phyloP scores from a whole-genome alignment of 805 yeast species.

The Metschnikowia corniflorae region DNA sequence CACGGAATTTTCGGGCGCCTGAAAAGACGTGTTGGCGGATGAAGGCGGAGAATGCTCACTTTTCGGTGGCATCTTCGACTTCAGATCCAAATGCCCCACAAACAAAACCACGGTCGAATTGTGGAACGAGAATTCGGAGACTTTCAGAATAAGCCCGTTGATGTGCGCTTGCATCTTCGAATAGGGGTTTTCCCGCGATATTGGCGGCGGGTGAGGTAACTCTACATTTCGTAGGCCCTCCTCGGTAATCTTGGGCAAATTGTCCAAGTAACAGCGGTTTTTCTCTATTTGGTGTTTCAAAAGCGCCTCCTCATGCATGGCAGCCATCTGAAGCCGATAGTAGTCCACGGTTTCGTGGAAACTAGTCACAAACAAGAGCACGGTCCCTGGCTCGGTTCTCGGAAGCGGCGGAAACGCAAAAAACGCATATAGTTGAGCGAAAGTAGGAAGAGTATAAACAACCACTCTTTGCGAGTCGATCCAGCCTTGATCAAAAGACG shows the following conservation, averaged over 20 bases:
- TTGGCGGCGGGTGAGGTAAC: conserved; percentile 30
- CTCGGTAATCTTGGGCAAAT: conserved; percentile 17
- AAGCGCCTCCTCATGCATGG: conserved; percentile 32
- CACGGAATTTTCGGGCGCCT: conserved; percentile 1
- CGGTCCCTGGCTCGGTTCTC: conserved; percentile 6
- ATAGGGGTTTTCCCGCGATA: conserved; percentile 28
- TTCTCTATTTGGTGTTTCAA: conserved; percentile 30
- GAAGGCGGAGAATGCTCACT: not conserved
- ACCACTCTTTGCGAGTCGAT: conserved; percentile 9
- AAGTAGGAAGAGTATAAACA: conserved; percentile 24
- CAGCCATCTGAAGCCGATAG: conserved; percentile 31
- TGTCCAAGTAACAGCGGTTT: conserved; percentile 20
- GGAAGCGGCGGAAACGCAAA: conserved; percentile 16
- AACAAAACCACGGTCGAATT: conserved; percentile 27
- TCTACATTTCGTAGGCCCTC: conserved; percentile 23
- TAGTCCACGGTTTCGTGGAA: conserved; percentile 36
- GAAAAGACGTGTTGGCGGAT: conserved; percentile 4
- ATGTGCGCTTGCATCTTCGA: conserved; percentile 31
- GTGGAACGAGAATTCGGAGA: conserved; percentile 23
- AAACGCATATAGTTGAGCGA: conserved; percentile 24
- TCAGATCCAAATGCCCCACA: conserved; percentile 31
- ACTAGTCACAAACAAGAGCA: conserved; percentile 26
- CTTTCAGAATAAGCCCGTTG: conserved; percentile 22
- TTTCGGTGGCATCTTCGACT: conserved; percentile 13
- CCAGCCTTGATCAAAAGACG: conserved; percentile 23